Base-by-base conservation (phyloP, 352 stramenopile species). In the Albugo laibachii region DNA sequence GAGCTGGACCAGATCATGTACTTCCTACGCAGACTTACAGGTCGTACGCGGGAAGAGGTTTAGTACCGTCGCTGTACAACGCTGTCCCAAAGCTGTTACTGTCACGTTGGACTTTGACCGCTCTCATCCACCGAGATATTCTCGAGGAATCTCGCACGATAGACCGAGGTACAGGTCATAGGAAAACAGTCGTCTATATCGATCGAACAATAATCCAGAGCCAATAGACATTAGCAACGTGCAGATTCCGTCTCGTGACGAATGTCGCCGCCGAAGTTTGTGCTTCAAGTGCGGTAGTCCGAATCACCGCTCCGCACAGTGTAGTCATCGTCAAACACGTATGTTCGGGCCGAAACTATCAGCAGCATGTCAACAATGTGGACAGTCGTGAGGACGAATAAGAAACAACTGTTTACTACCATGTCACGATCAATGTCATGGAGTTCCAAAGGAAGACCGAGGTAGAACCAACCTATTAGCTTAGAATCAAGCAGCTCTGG, bases 91-190 rank as follows among this genome's bases (percentile, higher is more conserved):
- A 31, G 45, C 51, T 38, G 54, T 59, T 16, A 46, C 44, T 11
- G 38, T 50, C 41, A 52, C 42, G 24, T 41, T 61, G 16, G 54
- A 58, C n/a, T 63, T 52, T 40, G 52, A 57, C 40, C 52, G 52
- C 41, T 46, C 48, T 0, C 56, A 63, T 48, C 43, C 47, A 12
- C 47, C 21, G 13, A 46, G 47, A 42, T 50, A 36, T 47, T 19
- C 41, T 41, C 42, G 40, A 45, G 13, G 45, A 15, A 37, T 16
- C 35, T 13, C 5, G 11, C 41, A 51, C 14, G 31, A 31, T 31
- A 31, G 3, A 31, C 24, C 24, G 24, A 31, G 24, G 24, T 31
- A 31, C 8, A 31, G 8, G 8, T 31, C 8, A n/a, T n/a, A n/a
- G n/a, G 24, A 31, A 31, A 31, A 31, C 8, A 31, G 24, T 31